These are phyloP conservation scores for Suillus bovinus DNA, from an alignment of 768 basidiomycete species.

Conservation along the genomic window DNA sequence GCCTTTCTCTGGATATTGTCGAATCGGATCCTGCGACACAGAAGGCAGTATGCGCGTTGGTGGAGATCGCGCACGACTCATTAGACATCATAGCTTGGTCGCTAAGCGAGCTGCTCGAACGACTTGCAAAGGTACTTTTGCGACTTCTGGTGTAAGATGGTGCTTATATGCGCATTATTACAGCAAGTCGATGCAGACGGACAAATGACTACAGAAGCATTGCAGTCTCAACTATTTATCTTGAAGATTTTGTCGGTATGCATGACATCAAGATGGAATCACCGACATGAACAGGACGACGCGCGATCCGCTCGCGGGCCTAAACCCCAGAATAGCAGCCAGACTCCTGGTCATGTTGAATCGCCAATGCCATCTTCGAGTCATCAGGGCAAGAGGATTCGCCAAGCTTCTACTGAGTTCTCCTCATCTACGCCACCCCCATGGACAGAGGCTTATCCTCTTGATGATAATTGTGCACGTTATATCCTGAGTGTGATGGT, in stretches of 20 bases:
- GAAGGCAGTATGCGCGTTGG: conserved; percentile 74
- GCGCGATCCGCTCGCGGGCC: conserved; percentile 45
- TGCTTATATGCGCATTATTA: conserved; percentile 18
- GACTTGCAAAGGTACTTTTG: conserved; percentile 65
- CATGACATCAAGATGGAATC: conserved; percentile 75
- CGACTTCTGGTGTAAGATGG: conserved; percentile 2
- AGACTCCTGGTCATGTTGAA: conserved; percentile 34
- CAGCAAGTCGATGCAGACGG: conserved; percentile 58
- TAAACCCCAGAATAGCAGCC: conserved; percentile 27
- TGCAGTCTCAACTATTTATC: conserved; percentile 86
- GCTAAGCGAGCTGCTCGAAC: conserved; percentile 75
- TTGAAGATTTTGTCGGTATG: conserved; percentile 78
- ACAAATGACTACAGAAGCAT: conserved; percentile 60
- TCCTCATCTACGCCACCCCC: conserved; percentile 35
- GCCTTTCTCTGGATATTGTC: conserved; percentile 65
- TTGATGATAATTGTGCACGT: conserved; percentile 81
- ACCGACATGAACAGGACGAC: conserved; percentile 39
- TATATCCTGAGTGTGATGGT: conserved; percentile 84
- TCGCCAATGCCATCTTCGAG: conserved; percentile 37
- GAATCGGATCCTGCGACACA: conserved; percentile 77
- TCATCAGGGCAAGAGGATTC: conserved; percentile 27
- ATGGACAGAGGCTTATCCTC: conserved; percentile 66
- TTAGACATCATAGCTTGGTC: conserved; percentile 80
- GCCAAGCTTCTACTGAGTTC: conserved; percentile 45
- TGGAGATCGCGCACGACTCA: conserved; percentile 76